Base-by-base conservation (phyloP, 495 filamentous ascomycete species). In the Ascobolus immersus region DNA sequence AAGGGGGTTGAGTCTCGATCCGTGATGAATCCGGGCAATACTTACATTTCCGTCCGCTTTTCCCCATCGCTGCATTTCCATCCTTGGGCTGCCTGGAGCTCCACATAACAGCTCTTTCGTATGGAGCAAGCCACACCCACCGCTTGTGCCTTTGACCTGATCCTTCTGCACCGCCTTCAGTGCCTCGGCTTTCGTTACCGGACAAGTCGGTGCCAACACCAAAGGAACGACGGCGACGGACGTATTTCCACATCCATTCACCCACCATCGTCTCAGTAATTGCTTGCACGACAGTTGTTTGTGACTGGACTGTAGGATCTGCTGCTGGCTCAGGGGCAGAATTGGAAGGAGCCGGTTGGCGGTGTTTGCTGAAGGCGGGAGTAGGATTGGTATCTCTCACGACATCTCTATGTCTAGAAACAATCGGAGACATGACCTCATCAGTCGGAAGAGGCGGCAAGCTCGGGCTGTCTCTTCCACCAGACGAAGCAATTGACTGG, bases 211-310 rank as follows among this genome's bases (percentile, higher is more conserved):
- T 66, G 33, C 64, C 60, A 27, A 89, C 70, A 22, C 77, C 75
- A 53, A 96, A 94, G 2, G 86, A 86, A 52, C 77, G 92, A 40
- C 86, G 67, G 49, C 80, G 68, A 25, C 86, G 67, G 25, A 94
- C 76, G 48, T 94, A 94, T 48, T 96, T 96, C 65, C 73, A 94
- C 86, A 96, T 94, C 86, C 86, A 96, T 47, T 94, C 86, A 21
- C 86, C 86, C 28, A 94, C 79, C 86, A 94, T 96, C 4, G 86
- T 92, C 44, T 90, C 78, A 3, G 86, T 81, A 53, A 96, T 94
- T 10, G 86, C 78, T 56, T 94, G 84, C n/a, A 94, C 81, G 18
- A 94, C 86, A 37, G 68, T 75, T 0, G 73, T 73, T 18, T 73
- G 61, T 44, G 80, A 70, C 2, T 56, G 65, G 28, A 61, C 50